A percentile compares a stretch with the other conserved stretches of the same genome.
phyloP scores from a whole-genome alignment of 768 basidiomycete species.

The Crassisporium funariophilum region DNA sequence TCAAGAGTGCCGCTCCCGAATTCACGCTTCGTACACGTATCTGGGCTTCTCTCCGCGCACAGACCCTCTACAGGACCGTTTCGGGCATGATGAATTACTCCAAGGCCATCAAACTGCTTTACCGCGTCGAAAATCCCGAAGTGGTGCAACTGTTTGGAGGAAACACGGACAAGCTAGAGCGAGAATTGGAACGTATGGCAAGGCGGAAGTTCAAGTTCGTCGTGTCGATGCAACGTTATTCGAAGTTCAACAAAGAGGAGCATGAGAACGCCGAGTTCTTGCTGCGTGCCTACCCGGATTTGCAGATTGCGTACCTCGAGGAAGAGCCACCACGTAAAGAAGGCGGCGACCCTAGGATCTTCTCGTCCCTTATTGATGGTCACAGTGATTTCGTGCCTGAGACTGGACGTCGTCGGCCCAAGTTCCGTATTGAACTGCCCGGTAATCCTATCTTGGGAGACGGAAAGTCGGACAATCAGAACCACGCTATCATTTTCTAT shows the following conservation, averaged over 20 bases:
- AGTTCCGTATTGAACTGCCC: constrained; percentile 97
- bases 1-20: constrained; percentile 98
- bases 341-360: constrained; percentile 92
- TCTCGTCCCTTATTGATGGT: constrained; percentile 95
- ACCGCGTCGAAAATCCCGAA: constrained; percentile 99
- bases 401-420: constrained; percentile 86
- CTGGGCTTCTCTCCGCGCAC: constrained; percentile 98
- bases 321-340: constrained; percentile 94
- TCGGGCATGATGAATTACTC: constrained; percentile 99
- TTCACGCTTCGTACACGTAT: constrained; percentile 98
- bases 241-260: constrained; percentile 99
- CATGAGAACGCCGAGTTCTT: constrained; percentile 99
- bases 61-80: constrained; percentile 97
- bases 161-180: constrained; percentile 95
- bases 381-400: constrained; percentile 95
- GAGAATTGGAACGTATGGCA: constrained; percentile 96
- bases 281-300: constrained; percentile 94
- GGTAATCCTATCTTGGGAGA: constrained; percentile 99
- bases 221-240: constrained; percentile 99
- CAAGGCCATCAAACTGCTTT: constrained; percentile 99
- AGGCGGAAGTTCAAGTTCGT: constrained; percentile 99
- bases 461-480: constrained; percentile 99
- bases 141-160: constrained; percentile 97
- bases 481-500: constrained; percentile 99
- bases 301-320: constrained; percentile 98